These are phyloP conservation scores for Pichia nanzhaoensis DNA, from an alignment of 805 yeast species.

Conservation along the genomic window DNA sequence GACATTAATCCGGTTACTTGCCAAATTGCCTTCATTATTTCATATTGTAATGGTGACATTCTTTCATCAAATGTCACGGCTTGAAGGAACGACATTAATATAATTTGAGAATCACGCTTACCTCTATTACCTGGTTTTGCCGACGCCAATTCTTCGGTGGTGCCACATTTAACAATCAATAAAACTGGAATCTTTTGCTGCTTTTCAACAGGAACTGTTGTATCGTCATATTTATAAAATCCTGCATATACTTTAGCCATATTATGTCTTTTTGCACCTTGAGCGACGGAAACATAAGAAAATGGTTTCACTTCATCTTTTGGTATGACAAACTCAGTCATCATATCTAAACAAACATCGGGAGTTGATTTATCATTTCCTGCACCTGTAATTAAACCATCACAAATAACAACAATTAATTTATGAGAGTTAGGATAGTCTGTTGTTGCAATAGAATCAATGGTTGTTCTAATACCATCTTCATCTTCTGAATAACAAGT, in stretches of 20 bases:
- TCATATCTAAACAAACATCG: constrained; percentile 80
- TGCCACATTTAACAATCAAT: constrained; percentile 80
- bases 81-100: constrained; percentile 85
- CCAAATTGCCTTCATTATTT: constrained; percentile 69
- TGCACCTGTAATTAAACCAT: constrained; percentile 90
- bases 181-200: constrained; percentile 83
- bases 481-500: constrained; percentile 95
- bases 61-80: constrained; percentile 85
- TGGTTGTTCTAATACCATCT: constrained; percentile 75
- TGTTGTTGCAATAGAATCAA: constrained; percentile 91
- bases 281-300: constrained; percentile 93
- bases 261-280: constrained; percentile 90
- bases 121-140: constrained; percentile 92
- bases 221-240: constrained; percentile 77
- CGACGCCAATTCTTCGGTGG: constrained; percentile 65
- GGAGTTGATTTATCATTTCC: constrained; percentile 88
- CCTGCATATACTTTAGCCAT: constrained; percentile 98
- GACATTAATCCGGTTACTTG: constrained; percentile 80
- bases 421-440: constrained; percentile 95
- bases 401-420: constrained; percentile 78
- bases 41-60: constrained; percentile 86
- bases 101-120: constrained; percentile 89
- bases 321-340: constrained; percentile 69
- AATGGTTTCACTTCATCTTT: constrained; percentile 70
- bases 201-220: constrained; percentile 66